These are phyloP conservation scores for Coemansia sp. DNA, from an alignment of 192 early-diverging fungal genomes.

Conservation along the genomic window DNA sequence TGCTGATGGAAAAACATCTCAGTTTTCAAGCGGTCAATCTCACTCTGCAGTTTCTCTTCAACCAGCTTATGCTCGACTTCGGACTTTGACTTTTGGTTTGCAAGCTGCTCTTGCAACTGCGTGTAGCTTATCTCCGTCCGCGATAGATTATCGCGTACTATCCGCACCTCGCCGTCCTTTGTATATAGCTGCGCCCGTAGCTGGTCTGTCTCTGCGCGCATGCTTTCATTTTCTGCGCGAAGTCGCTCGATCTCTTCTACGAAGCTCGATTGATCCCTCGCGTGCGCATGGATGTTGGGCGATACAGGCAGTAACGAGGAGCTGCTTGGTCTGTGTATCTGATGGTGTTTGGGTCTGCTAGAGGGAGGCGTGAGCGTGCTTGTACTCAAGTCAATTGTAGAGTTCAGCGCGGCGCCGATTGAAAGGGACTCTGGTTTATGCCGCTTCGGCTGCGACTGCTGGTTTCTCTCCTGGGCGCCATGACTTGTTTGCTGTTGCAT, in stretches of 20 bases:
- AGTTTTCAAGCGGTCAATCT: conserved; percentile 45
- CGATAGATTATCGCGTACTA: conserved; percentile 50
- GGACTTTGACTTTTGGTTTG: conserved; percentile 27
- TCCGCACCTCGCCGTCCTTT: conserved; percentile 52
- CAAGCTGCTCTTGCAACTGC: conserved; percentile 50
- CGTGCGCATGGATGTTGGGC: neutral
- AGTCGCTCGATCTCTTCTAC: conserved; percentile 30
- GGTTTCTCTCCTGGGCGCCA: neutral
- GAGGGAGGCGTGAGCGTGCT: conserved; percentile 8
- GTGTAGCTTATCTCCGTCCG: conserved; percentile 54
- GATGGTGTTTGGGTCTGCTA: neutral
- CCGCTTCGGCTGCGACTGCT: conserved; percentile 14
- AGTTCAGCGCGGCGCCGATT: neutral
- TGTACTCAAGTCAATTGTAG: neutral
- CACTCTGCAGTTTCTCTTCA: conserved; percentile 16
- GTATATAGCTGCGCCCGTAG: conserved; percentile 45
- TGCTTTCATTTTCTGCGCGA: conserved; percentile 30
- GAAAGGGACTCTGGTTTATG: conserved; percentile 18
- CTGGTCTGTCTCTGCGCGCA: conserved; percentile 27
- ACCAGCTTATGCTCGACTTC: conserved; percentile 7
- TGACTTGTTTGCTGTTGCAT: neutral
- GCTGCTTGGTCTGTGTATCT: neutral
- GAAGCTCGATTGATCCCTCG: neutral
- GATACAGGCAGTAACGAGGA: neutral
- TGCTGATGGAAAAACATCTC: conserved; percentile 48